Evolutionary conservation across 139 green algal genomes (phyloP).

Genomic region (Microglena sp.): DNA sequence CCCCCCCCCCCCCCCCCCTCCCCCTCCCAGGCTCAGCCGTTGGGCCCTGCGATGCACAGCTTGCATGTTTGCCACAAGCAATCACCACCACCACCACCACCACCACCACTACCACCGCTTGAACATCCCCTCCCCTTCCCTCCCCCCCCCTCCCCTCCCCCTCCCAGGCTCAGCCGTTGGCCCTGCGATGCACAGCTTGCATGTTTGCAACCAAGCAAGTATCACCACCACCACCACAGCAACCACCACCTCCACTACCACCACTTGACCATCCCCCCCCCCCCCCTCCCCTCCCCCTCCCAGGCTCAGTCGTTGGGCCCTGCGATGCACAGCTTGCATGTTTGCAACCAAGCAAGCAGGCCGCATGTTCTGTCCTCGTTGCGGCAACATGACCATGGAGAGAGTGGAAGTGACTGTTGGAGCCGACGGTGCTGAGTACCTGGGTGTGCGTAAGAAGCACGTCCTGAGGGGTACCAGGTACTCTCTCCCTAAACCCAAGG

Average conservation of each 20-base stretch:
- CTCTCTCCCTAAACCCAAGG: slow-evolving; percentile 83
- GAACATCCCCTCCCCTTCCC: no score
- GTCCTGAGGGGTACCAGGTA: slow-evolving; percentile 71
- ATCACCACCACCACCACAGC: no score
- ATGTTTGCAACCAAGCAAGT: slow-evolving; percentile 48
- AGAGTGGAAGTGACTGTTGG: slow-evolving; percentile 66
- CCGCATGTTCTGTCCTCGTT: slow-evolving; percentile 87
- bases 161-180: slow-evolving; percentile 43
- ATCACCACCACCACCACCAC: no score
- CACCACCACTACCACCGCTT: no score
- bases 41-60: no score
- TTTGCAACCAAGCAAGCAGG: slow-evolving; percentile 47
- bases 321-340: slow-evolving; percentile 81
- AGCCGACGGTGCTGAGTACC: slow-evolving; percentile 66
- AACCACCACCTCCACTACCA: no score
- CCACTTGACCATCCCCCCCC: no score
- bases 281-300: neutral
- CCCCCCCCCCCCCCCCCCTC: neutral
- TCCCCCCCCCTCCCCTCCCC: neutral
- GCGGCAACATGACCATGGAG: slow-evolving; percentile 81
- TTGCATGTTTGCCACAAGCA: no score
- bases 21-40: slow-evolving; percentile 29
- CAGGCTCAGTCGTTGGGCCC: slow-evolving; percentile 50
- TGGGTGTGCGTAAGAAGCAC: slow-evolving; percentile 68
- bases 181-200: slow-evolving; percentile 79